Evolutionary conservation across 768 basidiomycete species (phyloP).

Genomic region (Naganishia vishniacii): DNA sequence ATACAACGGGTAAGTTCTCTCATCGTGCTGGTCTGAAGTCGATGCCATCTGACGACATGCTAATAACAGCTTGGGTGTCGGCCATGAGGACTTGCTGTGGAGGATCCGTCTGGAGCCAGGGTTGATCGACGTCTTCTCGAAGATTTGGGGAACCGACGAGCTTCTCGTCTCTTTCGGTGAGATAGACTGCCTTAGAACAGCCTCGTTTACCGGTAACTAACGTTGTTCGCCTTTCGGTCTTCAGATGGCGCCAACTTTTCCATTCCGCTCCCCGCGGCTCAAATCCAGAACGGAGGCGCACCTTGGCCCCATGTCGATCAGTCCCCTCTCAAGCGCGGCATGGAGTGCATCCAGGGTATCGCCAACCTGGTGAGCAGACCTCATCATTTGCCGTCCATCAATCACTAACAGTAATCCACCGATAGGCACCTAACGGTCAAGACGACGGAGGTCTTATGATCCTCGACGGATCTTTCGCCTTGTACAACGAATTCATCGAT

Average conservation of each 20-base stretch:
- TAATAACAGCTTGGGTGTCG: conserved; percentile 34
- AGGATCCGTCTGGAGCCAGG: conserved; percentile 41
- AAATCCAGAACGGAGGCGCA: conserved; percentile 31
- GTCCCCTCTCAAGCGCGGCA: conserved; percentile 33
- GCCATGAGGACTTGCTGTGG: conserved; percentile 45
- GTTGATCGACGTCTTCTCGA: conserved; percentile 41
- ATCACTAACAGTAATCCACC: no score
- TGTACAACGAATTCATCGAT: conserved; percentile 47
- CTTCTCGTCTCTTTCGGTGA: conserved; percentile 40
- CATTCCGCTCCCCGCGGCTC: conserved; percentile 35
- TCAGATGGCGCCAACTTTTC: conserved; percentile 38
- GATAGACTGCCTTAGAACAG: conserved; percentile 8
- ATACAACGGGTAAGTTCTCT: conserved; percentile 19
- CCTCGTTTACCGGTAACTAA: background rate
- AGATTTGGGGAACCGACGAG: conserved; percentile 46
- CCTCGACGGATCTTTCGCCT: conserved; percentile 43
- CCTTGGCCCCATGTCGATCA: conserved; percentile 46
- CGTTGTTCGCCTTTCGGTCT: background rate
- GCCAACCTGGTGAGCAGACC: conserved; percentile 34
- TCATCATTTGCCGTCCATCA: background rate
- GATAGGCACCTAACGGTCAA: conserved; percentile 42
- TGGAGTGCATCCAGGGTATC: conserved; percentile 40
- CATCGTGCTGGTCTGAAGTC: background rate
- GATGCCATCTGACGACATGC: conserved; percentile 28
- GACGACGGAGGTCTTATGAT: conserved; percentile 50